Conservation (phyloP, 2,329 filamentous ascomycete genomes). For the Nakataea oryzae region DNA sequence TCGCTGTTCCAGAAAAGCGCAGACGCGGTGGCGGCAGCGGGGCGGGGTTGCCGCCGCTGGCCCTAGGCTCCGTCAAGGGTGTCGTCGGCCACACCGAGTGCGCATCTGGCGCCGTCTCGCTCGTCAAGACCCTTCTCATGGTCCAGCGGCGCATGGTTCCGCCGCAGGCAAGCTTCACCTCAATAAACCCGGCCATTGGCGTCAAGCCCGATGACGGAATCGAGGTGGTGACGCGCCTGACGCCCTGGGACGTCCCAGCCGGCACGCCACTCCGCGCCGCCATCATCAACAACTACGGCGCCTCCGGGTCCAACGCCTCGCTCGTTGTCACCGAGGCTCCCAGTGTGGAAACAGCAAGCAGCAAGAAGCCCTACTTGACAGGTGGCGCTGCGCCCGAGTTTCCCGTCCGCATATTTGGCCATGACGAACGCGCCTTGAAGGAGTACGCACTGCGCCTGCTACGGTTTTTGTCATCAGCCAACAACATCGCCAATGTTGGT, state of each 20-base stretch:
- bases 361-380: no score
- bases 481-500: no score
- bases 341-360: not conserved
- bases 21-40: no score
- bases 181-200: conserved; percentile 15
- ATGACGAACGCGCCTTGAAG: conserved; percentile 5
- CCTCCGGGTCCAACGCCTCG: conserved; percentile 18
- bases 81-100: conserved; percentile 22
- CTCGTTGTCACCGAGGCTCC: conserved; percentile 11
- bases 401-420: conserved; percentile 4
- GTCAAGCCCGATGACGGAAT: conserved; percentile 10
- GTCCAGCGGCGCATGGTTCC: conserved; percentile 16
- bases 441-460: no score
- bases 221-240: conserved; percentile 7
- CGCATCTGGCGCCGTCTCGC: conserved; percentile 16
- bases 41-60: conserved; percentile 5
- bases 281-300: conserved; percentile 26
- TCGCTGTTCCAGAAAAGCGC: conserved; percentile 17
- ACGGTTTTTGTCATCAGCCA: no score
- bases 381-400: not conserved
- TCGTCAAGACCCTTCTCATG: conserved; percentile 22
- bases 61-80: conserved; percentile 21
- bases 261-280: conserved; percentile 5
- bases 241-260: conserved; percentile 11
- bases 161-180: conserved; percentile 20